Evolutionary conservation across 2,329 filamentous ascomycete species (phyloP).

Genomic region (Aureobasidium sp.): DNA sequence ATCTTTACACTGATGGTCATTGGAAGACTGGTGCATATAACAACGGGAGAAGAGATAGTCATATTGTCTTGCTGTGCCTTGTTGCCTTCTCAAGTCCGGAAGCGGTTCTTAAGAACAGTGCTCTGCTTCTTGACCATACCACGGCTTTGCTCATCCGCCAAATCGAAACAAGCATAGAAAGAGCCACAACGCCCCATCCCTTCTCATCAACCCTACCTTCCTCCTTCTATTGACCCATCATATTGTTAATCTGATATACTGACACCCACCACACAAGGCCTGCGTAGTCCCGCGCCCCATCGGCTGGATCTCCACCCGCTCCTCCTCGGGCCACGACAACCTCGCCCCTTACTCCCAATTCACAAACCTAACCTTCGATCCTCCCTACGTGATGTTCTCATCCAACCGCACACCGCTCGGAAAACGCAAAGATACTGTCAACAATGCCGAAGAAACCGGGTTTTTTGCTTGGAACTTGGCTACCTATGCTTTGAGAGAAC

Average conservation of each 20-base stretch:
- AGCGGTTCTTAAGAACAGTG: no score
- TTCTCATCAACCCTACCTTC: neutral
- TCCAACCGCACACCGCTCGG: constrained; percentile 47
- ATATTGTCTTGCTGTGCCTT: neutral
- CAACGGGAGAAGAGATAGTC: no score
- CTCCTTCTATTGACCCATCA: no score
- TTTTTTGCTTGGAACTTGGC: constrained; percentile 55
- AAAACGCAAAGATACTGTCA: constrained; percentile 50
- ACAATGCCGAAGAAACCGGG: constrained; percentile 44
- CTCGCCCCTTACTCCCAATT: constrained; percentile 57
- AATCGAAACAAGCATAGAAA: no score
- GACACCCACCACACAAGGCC: constrained; percentile 29
- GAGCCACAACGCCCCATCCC: no score
- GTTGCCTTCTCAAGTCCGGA: no score
- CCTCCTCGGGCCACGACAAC: constrained; percentile 43
- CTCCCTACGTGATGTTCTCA: constrained; percentile 56
- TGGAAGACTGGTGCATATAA: no score
- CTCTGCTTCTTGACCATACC: no score
- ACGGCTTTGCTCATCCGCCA: no score
- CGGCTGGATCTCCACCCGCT: constrained; percentile 55
- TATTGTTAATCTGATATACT: neutral
- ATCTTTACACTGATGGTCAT: neutral
- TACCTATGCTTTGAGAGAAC: constrained; percentile 49
- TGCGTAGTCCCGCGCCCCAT: constrained; percentile 57
- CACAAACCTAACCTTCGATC: constrained; percentile 57